Conservation (phyloP, 306 rosid species). For the Ormosia semicastrata region DNA sequence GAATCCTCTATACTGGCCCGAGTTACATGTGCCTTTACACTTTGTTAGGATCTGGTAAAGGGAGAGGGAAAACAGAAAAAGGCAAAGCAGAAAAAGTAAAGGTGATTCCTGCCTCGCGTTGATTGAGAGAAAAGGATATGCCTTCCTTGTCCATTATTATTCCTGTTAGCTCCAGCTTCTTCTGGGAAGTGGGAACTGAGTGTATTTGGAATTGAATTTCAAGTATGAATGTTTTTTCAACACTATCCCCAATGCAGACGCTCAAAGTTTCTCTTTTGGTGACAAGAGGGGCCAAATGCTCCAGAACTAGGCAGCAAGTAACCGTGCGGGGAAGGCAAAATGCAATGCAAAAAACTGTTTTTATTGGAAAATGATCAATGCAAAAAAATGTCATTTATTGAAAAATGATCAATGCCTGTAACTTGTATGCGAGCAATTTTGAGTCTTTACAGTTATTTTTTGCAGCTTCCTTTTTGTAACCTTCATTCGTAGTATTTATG, state of each 20-base stretch:
- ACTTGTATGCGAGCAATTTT: background rate
- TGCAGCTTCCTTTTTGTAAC: background rate
- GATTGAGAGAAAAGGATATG: conserved; percentile 44
- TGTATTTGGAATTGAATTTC: conserved; percentile 32
- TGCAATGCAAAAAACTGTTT: conserved; percentile 9
- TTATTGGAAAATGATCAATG: background rate
- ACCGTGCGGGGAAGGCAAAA: conserved; percentile 15
- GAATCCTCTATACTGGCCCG: conserved; percentile 20
- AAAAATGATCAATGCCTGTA: conserved; percentile 9
- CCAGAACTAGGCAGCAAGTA: conserved; percentile 31
- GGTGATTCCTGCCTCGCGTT: conserved; percentile 52
- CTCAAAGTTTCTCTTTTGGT: conserved; percentile 26
- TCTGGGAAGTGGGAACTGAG: conserved; percentile 29
- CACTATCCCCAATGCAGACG: conserved; percentile 4
- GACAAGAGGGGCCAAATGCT: conserved; percentile 29
- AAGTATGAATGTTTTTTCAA: conserved; percentile 21
- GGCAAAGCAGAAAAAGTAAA: conserved; percentile 42
- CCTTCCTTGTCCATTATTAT: conserved; percentile 36
- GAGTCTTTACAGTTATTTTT: background rate
- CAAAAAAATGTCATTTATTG: background rate
- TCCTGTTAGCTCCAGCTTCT: conserved; percentile 41
- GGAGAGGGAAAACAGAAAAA: conserved; percentile 31
- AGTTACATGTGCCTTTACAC: conserved; percentile 43
- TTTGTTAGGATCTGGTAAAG: conserved; percentile 61
- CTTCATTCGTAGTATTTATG: background rate